Evolutionary conservation across 2,329 filamentous ascomycete genomes (phyloP).

Genomic region (Trichoderma sp.): DNA sequence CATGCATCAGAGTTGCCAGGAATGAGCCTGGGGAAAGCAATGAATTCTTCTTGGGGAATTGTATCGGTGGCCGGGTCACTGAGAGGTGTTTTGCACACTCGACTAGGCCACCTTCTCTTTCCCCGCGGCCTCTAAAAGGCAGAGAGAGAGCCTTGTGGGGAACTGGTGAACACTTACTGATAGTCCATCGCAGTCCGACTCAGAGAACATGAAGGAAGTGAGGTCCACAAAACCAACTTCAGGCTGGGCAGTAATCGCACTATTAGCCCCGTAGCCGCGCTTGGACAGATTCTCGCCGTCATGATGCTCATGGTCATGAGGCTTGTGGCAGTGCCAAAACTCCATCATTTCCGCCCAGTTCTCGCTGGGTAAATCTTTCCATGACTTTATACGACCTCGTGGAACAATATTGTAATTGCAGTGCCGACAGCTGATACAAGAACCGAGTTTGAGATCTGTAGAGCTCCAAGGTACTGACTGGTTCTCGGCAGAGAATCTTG

Average conservation of each 20-base stretch:
- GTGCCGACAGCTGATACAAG: constrained; percentile 42
- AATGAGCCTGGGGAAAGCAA: constrained; percentile 25
- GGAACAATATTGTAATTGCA: constrained; percentile 40
- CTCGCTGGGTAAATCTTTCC: constrained; percentile 93
- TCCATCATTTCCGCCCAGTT: constrained; percentile 99
- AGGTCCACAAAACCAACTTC: constrained; percentile 78
- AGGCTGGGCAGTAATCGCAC: constrained; percentile 62
- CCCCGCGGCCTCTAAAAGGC: constrained; percentile 28
- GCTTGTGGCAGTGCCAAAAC: constrained; percentile 99
- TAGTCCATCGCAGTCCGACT: constrained; percentile 58
- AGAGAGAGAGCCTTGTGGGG: background rate
- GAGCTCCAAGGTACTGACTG: constrained; percentile 56
- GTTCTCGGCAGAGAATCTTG: constrained; percentile 33
- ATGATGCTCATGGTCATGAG: constrained; percentile 54
- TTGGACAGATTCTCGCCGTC: constrained; percentile 49
- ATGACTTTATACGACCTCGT: constrained; percentile 46
- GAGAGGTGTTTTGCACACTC: constrained; percentile 34
- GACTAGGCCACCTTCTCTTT: constrained; percentile 62
- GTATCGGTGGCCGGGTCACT: constrained; percentile 65
- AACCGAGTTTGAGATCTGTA: constrained; percentile 40
- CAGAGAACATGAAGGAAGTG: constrained; percentile 68
- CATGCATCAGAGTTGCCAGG: constrained; percentile 25
- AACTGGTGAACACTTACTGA: constrained; percentile 33
- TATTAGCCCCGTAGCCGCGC: constrained; percentile 82
- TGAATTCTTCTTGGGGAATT: constrained; percentile 58